phyloP scores from a whole-genome alignment of 495 filamentous ascomycete species.

The Glarea lozoyensis region DNA sequence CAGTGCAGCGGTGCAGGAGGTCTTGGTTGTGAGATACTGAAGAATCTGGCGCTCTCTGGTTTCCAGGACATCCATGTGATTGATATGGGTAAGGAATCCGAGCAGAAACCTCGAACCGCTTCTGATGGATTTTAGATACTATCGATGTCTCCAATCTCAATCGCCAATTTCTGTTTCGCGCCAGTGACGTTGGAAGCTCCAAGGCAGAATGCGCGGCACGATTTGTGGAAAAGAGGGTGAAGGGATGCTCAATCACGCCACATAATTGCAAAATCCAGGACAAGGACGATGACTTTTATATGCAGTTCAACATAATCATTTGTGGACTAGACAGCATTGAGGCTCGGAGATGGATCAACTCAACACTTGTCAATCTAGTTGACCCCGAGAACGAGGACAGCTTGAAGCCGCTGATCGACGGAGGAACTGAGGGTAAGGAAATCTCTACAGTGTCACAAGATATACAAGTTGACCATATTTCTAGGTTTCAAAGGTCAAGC shows the following conservation, averaged over 20 bases:
- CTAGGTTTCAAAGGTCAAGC: slow-evolving; percentile 93
- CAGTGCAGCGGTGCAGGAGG: slow-evolving; percentile 79
- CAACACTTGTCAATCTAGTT: slow-evolving; percentile 83
- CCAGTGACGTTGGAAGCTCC: slow-evolving; percentile 82
- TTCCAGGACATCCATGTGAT: slow-evolving; percentile 98
- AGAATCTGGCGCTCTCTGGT: slow-evolving; percentile 90
- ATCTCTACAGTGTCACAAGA: neutral
- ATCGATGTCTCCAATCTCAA: slow-evolving; percentile 99
- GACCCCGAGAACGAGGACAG: slow-evolving; percentile 69
- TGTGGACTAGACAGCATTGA: slow-evolving; percentile 98
- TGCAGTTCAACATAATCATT: slow-evolving; percentile 89
- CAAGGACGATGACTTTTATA: slow-evolving; percentile 94
- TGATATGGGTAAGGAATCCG: slow-evolving; percentile 68
- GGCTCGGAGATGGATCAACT: slow-evolving; percentile 96
- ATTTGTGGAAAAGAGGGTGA: slow-evolving; percentile 83
- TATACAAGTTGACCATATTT: neutral
- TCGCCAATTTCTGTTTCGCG: slow-evolving; percentile 92
- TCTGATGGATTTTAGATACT: slow-evolving; percentile 49
- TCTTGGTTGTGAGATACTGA: slow-evolving; percentile 92
- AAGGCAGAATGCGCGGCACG: slow-evolving; percentile 90
- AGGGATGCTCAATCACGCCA: slow-evolving; percentile 85
- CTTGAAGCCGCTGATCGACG: slow-evolving; percentile 88
- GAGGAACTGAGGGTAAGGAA: slow-evolving; percentile 77
- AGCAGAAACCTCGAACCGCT: neutral
- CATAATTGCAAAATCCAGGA: slow-evolving; percentile 95